Percentiles rank a stretch among this genome's conserved stretches.
Conservation (phyloP, 441 rosid genomes). For the Adansonia madagascariensis region DNA sequence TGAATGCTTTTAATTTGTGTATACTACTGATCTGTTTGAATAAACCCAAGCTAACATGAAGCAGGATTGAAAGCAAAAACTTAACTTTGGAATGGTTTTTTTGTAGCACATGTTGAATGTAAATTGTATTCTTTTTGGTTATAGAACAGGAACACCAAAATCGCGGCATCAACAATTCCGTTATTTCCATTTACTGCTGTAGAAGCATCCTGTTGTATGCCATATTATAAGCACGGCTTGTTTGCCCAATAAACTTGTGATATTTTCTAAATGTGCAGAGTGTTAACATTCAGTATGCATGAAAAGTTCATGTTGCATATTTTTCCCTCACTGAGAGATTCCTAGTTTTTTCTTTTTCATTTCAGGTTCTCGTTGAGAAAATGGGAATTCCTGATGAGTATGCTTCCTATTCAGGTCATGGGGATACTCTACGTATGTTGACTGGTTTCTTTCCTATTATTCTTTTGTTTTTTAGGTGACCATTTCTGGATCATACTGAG, state of each 20-base stretch:
- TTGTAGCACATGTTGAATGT: not conserved
- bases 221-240: conserved; percentile 33
- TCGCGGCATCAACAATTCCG: not conserved
- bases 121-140: not conserved
- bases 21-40: not conserved
- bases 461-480: conserved; percentile 5
- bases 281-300: not conserved
- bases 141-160: not conserved
- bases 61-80: not conserved
- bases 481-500: not conserved
- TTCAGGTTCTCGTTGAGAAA: conserved; percentile 83
- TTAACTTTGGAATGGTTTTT: not conserved
- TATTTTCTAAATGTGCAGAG: conserved; percentile 27
- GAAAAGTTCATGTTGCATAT: conserved; percentile 15
- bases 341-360: not conserved
- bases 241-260: conserved; percentile 12
- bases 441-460: not conserved
- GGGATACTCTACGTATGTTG: conserved; percentile 56
- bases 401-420: conserved; percentile 40
- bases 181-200: conserved; percentile 8
- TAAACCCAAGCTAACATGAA: conserved; percentile 9
- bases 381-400: conserved; percentile 76
- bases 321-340: not conserved
- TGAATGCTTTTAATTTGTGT: not conserved
- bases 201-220: not conserved